phyloP scores from a whole-genome alignment of 192 early-diverging fungal genomes.

The Umbelopsis sp. region DNA sequence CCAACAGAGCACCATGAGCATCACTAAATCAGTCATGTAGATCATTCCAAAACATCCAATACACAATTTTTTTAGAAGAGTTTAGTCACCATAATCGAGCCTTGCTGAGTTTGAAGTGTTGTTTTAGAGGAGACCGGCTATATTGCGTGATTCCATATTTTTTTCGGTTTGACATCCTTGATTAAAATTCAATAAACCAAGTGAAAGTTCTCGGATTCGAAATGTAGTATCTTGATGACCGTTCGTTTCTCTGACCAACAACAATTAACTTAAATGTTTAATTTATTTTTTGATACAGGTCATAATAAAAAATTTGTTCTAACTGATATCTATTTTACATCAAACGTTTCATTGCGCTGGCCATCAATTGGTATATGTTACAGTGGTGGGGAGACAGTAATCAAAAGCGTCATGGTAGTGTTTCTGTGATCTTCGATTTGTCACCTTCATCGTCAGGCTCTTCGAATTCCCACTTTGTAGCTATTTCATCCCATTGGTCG shows the following conservation, averaged over 20 bases:
- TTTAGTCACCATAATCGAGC: background rate
- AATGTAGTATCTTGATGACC: too few species aligned
- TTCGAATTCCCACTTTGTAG: background rate
- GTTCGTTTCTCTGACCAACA: too few species aligned
- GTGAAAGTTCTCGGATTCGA: too few species aligned
- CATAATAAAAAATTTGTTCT: too few species aligned
- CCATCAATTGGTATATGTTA: too few species aligned
- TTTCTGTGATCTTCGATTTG: background rate
- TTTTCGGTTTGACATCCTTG: too few species aligned
- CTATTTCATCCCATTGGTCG: constrained; percentile 3
- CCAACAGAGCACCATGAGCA: constrained; percentile 39
- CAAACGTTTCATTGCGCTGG: too few species aligned
- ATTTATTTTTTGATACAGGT: too few species aligned
- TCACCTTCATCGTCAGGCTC: background rate
- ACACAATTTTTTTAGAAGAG: background rate
- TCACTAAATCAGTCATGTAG: constrained; percentile 21
- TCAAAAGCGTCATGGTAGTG: background rate
- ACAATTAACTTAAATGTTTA: too few species aligned
- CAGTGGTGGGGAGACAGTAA: background rate
- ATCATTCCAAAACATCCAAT: background rate
- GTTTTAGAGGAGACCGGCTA: background rate
- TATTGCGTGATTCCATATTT: too few species aligned
- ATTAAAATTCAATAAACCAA: too few species aligned
- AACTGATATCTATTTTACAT: too few species aligned
- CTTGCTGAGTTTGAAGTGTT: background rate